A percentile compares a stretch with the other conserved stretches of the same genome.
These are phyloP conservation scores for Papilionanthe hybrid DNA, from an alignment of 116 monocot genomes.

Conservation along the genomic window DNA sequence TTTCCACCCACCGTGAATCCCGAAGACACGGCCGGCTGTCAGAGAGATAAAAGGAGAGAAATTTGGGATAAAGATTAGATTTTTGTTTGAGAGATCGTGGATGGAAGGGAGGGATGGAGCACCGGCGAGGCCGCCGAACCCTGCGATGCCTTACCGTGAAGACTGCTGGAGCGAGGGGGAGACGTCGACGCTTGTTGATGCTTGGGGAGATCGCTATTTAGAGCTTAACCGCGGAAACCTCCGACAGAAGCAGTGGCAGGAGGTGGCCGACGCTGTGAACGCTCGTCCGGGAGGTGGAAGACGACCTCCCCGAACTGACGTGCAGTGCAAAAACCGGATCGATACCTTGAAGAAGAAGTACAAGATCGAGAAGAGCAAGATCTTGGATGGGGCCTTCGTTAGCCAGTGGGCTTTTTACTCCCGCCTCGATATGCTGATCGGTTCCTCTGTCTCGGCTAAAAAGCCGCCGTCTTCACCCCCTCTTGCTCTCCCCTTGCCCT, in stretches of 20 bases:
- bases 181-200: conserved; percentile 53
- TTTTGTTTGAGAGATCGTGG: background rate
- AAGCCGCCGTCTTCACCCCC: conserved; percentile 2
- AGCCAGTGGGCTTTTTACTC: conserved; percentile 55
- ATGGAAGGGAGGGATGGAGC: conserved; percentile 13
- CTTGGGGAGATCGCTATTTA: conserved; percentile 67
- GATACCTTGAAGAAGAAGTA: conserved; percentile 82
- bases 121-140: conserved; percentile 48
- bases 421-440: conserved; percentile 55
- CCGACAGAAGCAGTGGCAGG: conserved; percentile 74
- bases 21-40: conserved; percentile 16
- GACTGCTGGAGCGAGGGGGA: conserved; percentile 83
- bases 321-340: conserved; percentile 76
- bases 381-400: conserved; percentile 10
- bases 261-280: conserved; percentile 72
- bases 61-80: background rate
- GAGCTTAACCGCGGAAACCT: conserved; percentile 68
- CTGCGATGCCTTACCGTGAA: conserved; percentile 56
- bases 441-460: conserved; percentile 3
- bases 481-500: conserved; percentile 5
- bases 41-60: background rate
- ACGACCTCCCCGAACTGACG: conserved; percentile 50
- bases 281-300: conserved; percentile 41
- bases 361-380: conserved; percentile 54
- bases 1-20: conserved; percentile 4